Evolutionary conservation across 768 basidiomycete species (phyloP), one percentile per base, ranked within the genome.

Genomic region (Mycena chlorophos): DNA sequence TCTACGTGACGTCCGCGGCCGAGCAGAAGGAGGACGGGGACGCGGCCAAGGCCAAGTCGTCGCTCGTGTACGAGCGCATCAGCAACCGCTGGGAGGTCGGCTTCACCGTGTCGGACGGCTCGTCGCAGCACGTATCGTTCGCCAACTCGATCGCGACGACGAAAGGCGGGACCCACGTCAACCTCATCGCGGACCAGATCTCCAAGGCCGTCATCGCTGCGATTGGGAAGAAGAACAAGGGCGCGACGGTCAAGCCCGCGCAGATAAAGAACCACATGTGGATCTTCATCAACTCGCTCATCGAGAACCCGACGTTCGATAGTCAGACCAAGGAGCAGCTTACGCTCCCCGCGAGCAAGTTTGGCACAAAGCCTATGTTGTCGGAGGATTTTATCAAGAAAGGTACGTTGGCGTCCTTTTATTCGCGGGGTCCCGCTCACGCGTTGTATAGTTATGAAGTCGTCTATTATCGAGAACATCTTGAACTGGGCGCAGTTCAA

Each of bases 231-330:
- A 98, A 96, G 84, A 97, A 99, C 77, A 98, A 97, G 75, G 93
- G 80, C 2, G 93, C 94, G n/a, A 82, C 89, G 1, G 89, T 98
- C 65, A 98, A 98, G 70, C 81, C 91, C 16, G 83, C 86, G 51
- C 94, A 97, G 73, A 87, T 98, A 75, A 96, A 93, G 78, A 94
- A 89, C 65, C 95, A 99, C 68, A 94, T 99, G 86, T 95, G 92
- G 93, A 81, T 99, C 51, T 99, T 98, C 66, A 87, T 99, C 67
- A 98, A 98, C 65, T 86, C 92, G 14, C 78, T 97, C 57, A 88
- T 99, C 62, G 95, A 96, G 75, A 99, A 99, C 67, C 96, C 97
- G 8, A 92, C 94, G 1, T 99, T 99, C 72, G 96, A 99, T 79
- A 94, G 92, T 79, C 97, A 99, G 72, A 98, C 97, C 31, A 99